phyloP scores from a whole-genome alignment of 2,329 filamentous ascomycete genomes.

The Camillea tinctor region DNA sequence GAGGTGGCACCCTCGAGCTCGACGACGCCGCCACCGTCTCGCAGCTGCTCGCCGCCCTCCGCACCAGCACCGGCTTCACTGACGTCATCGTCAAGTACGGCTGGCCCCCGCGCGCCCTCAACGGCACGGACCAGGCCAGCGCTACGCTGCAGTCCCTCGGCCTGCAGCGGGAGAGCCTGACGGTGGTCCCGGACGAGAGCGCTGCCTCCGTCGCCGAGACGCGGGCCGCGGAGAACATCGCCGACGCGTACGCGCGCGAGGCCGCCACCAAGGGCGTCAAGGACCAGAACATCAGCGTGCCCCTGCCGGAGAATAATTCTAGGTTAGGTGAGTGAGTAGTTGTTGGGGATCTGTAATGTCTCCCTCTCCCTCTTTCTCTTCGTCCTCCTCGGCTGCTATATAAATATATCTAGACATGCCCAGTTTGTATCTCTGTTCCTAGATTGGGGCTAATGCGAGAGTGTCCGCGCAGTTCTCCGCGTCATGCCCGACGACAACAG shows the following conservation, averaged over 20 bases:
- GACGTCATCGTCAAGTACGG: conserved; percentile 79
- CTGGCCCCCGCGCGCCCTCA: conserved; percentile 73
- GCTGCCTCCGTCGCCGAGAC: conserved; percentile 2
- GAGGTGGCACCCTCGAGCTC: conserved; percentile 68
- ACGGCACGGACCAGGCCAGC: conserved; percentile 53
- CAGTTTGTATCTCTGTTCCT: too few relatives aligned
- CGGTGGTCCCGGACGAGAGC: conserved; percentile 45
- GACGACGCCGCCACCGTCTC: conserved; percentile 65
- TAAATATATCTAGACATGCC: too few relatives aligned
- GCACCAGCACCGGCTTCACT: conserved; percentile 60
- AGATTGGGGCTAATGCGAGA: too few relatives aligned
- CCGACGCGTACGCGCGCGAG: background rate
- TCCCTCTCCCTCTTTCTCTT: conserved; percentile 1
- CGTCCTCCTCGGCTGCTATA: background rate
- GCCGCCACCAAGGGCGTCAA: conserved; percentile 30
- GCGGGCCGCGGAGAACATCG: background rate
- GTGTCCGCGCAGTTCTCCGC: conserved; percentile 60
- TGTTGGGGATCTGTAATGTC: too few relatives aligned
- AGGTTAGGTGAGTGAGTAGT: conserved; percentile 44
- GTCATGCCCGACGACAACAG: conserved; percentile 98
- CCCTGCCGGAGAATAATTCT: conserved; percentile 50
- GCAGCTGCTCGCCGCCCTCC: conserved; percentile 60
- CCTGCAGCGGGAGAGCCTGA: conserved; percentile 50
- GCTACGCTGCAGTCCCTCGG: conserved; percentile 48
- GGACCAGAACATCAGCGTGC: conserved; percentile 44